A percentile compares a stretch with the other conserved stretches of the same genome.
Conservation (phyloP, 352 stramenopile genomes). For the Phytophthora sp. region DNA sequence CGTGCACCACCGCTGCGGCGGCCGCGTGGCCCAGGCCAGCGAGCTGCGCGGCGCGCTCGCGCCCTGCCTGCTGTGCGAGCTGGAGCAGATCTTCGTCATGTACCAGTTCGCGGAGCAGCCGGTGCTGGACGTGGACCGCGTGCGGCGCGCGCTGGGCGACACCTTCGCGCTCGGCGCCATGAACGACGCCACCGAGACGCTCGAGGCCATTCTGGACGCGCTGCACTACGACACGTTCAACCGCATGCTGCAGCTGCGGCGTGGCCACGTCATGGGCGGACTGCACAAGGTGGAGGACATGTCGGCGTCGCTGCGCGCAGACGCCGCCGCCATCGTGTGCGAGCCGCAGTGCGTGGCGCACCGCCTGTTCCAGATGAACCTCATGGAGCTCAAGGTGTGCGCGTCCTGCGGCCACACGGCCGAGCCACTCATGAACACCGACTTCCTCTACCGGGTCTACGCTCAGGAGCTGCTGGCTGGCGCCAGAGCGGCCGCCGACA, state of each 20-base stretch:
- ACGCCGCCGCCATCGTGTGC: slow-evolving; percentile 73
- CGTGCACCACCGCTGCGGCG: slow-evolving; percentile 66
- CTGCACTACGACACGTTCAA: slow-evolving; percentile 84
- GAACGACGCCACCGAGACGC: slow-evolving; percentile 87
- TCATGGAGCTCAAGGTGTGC: slow-evolving; percentile 84
- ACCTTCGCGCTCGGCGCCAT: slow-evolving; percentile 81
- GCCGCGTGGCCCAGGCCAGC: slow-evolving; percentile 40
- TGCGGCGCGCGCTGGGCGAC: slow-evolving; percentile 64
- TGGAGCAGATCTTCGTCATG: slow-evolving; percentile 86
- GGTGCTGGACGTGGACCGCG: slow-evolving; percentile 76
- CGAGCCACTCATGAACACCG: slow-evolving; percentile 84
- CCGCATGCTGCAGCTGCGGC: slow-evolving; percentile 66
- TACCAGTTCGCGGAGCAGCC: slow-evolving; percentile 86
- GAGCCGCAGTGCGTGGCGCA: slow-evolving; percentile 84
- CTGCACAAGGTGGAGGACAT: slow-evolving; percentile 39
- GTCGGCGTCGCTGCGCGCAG: slow-evolving; percentile 57
- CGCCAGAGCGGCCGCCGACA: slow-evolving; percentile 7
- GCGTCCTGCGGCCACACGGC: slow-evolving; percentile 60
- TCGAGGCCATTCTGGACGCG: slow-evolving; percentile 81
- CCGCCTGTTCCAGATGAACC: slow-evolving; percentile 86
- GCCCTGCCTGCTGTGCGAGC: slow-evolving; percentile 79
- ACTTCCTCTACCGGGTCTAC: slow-evolving; percentile 87
- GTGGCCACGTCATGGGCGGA: slow-evolving; percentile 5
- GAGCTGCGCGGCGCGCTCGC: slow-evolving; percentile 15
- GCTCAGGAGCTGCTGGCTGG: slow-evolving; percentile 62